Evolutionary conservation across 306 rosid genomes (phyloP).

Genomic region (Abrus precatorius): DNA sequence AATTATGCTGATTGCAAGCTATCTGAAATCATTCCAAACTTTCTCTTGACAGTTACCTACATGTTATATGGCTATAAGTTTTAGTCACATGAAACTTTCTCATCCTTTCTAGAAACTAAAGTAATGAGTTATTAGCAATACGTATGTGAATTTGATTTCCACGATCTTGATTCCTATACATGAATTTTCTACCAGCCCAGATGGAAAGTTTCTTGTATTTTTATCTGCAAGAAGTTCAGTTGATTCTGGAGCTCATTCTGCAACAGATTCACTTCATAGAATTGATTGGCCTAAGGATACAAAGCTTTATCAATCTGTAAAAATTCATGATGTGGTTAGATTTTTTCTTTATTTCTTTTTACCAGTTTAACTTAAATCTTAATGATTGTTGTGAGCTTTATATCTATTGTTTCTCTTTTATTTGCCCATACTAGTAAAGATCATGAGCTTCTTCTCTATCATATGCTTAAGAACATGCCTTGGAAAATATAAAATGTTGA

Average conservation of each 20-base stretch:
- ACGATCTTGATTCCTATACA: constrained; percentile 32
- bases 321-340: constrained; percentile 80
- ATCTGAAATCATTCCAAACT: constrained; percentile 6
- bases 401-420: constrained; percentile 24
- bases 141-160: constrained; percentile 32
- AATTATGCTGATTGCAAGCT: constrained; percentile 33
- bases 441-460: constrained; percentile 22
- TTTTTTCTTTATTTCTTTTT: constrained; percentile 20
- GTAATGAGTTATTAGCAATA: constrained; percentile 34
- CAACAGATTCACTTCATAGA: constrained; percentile 94
- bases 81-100: constrained; percentile 24
- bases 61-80: not conserved
- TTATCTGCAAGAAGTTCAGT: constrained; percentile 82
- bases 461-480: constrained; percentile 16
- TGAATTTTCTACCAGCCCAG: constrained; percentile 78
- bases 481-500: constrained; percentile 10
- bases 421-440: constrained; percentile 17
- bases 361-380: constrained; percentile 37
- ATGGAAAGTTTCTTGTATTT: constrained; percentile 87
- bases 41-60: constrained; percentile 27
- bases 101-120: constrained; percentile 16
- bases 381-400: constrained; percentile 29
- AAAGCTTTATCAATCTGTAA: constrained; percentile 51
- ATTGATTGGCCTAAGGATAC: constrained; percentile 79
- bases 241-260: constrained; percentile 90